Conservation (phyloP, 2,329 filamentous ascomycete species). For the Coniella vitis region DNA sequence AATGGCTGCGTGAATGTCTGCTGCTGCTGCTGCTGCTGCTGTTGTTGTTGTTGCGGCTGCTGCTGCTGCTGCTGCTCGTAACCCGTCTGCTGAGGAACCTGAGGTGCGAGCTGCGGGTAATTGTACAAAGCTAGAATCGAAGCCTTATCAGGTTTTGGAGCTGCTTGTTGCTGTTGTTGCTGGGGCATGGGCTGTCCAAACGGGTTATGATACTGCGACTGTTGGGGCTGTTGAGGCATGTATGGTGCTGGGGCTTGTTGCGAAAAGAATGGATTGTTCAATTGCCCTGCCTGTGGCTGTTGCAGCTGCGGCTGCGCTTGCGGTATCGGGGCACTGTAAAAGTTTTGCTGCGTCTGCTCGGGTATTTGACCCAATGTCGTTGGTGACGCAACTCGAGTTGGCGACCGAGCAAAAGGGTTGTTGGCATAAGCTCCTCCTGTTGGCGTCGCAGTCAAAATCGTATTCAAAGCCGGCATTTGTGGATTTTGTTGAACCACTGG, state of each 20-base stretch:
- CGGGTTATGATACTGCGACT: conserved; percentile 7
- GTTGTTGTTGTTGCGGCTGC: conserved; percentile 17
- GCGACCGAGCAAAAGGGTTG: conserved; percentile 45
- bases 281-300: conserved; percentile 20
- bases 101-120: conserved; percentile 46
- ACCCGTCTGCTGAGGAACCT: conserved; percentile 21
- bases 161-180: conserved; percentile 23
- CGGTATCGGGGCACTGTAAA: conserved; percentile 26
- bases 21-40: conserved; percentile 10
- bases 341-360: conserved; percentile 41
- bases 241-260: conserved; percentile 20
- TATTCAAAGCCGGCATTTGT: conserved; percentile 34
- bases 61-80: conserved; percentile 21
- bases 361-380: conserved; percentile 42
- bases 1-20: conserved; percentile 22
- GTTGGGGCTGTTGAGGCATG: conserved; percentile 15
- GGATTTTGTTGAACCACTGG: conserved; percentile 24
- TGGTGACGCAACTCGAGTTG: conserved; percentile 43
- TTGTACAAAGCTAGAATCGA: conserved; percentile 73
- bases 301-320: conserved; percentile 20
- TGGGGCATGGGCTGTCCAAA: conserved; percentile 8
- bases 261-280: conserved; percentile 6
- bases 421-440: conserved; percentile 28
- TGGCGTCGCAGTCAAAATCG: conserved; percentile 17
- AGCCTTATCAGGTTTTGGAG: conserved; percentile 56